Evolutionary conservation across 1,139 yeast genomes (phyloP).

Genomic region (Meyerozyma guilliermondii): DNA sequence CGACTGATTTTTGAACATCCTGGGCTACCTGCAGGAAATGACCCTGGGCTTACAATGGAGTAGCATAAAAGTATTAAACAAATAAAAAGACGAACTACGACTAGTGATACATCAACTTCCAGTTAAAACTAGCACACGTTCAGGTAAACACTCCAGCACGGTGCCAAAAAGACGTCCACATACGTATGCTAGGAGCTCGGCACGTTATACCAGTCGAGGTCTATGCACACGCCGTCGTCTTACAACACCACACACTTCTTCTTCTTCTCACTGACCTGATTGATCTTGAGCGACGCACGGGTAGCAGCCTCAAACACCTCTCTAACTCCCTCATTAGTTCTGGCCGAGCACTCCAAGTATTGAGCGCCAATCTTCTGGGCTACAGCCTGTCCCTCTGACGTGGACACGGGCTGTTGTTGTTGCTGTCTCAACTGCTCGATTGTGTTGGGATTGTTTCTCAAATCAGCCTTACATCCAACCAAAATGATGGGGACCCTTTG

Average conservation of each 20-base stretch:
- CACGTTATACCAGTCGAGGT: neutral
- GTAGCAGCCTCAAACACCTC: slow-evolving; percentile 93
- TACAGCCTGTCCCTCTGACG: slow-evolving; percentile 76
- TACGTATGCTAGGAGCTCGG: neutral
- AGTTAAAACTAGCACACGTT: neutral
- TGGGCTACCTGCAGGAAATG: neutral
- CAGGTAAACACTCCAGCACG: neutral
- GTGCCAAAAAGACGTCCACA: neutral
- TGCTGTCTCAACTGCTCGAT: slow-evolving; percentile 71
- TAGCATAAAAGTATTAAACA: slow-evolving; percentile 2
- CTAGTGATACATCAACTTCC: neutral
- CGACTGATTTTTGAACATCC: neutral
- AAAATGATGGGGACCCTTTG: slow-evolving; percentile 92
- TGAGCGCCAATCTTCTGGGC: slow-evolving; percentile 88
- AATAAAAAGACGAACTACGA: neutral
- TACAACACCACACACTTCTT: slow-evolving; percentile 58
- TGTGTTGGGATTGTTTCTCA: slow-evolving; percentile 77
- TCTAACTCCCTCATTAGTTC: slow-evolving; percentile 85
- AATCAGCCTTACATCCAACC: slow-evolving; percentile 89
- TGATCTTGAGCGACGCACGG: slow-evolving; percentile 72
- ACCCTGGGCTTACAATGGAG: neutral
- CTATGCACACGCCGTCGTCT: slow-evolving; percentile 7
- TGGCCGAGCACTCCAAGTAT: slow-evolving; percentile 91
- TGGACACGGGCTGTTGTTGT: slow-evolving; percentile 70
- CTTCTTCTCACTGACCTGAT: slow-evolving; percentile 53